Evolutionary conservation across 108 stramenopile genomes (phyloP).

Genomic region (Chaetoceros muelleri): DNA sequence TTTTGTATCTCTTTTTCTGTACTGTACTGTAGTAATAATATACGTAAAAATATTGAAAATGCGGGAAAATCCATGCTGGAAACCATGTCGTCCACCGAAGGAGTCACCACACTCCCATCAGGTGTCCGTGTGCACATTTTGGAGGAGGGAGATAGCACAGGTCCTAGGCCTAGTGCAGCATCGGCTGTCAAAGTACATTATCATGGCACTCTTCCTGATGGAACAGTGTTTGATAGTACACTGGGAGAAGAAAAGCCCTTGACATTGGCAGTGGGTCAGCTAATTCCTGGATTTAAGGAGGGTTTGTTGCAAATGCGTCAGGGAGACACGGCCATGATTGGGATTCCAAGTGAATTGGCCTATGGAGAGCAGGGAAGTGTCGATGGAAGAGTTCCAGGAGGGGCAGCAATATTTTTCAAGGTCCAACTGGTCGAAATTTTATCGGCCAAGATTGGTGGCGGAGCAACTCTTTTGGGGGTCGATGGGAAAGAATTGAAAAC

Average conservation of each 20-base stretch:
- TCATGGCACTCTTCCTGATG: conserved; percentile 78
- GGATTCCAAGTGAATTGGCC: conserved; percentile 66
- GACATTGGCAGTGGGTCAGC: conserved; percentile 50
- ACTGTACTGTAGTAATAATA: conserved; percentile 42
- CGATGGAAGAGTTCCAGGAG: conserved; percentile 75
- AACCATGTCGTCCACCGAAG: conserved; percentile 56
- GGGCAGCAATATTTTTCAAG: conserved; percentile 79
- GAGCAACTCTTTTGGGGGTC: conserved; percentile 52
- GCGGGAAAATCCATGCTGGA: conserved; percentile 62
- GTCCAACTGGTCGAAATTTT: conserved; percentile 75
- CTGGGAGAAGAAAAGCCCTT: conserved; percentile 55
- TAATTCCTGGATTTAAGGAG: conserved; percentile 68
- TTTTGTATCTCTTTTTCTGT: neutral
- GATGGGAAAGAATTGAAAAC: conserved; percentile 38
- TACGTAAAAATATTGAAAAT: conserved; percentile 49
- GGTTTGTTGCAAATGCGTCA: conserved; percentile 71
- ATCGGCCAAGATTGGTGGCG: conserved; percentile 55
- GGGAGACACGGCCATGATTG: conserved; percentile 82
- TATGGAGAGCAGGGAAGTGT: conserved; percentile 72
- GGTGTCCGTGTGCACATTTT: conserved; percentile 65
- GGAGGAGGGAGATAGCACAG: conserved; percentile 60
- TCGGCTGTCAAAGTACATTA: conserved; percentile 70
- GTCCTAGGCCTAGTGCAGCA: conserved; percentile 46
- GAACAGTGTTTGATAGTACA: conserved; percentile 75
- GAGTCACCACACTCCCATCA: conserved; percentile 39